Percentiles rank a stretch among this genome's conserved stretches.
These are phyloP conservation scores for Zanthoxylum bungeanum DNA, from an alignment of 345 rosid species.

Conservation along the genomic window DNA sequence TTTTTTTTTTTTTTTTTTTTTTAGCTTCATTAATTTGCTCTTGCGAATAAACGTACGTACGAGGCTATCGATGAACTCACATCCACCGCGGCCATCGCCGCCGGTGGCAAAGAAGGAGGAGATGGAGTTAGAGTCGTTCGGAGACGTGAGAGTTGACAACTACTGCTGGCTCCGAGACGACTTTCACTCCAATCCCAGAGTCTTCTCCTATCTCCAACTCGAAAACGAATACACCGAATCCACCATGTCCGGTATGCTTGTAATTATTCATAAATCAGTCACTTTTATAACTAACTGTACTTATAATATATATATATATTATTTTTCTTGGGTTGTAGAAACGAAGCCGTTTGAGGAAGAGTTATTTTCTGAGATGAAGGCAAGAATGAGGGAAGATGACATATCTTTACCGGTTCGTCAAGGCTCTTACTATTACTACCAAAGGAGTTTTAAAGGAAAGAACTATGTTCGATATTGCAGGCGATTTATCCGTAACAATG, in stretches of 20 bases:
- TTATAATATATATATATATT: too few species aligned
- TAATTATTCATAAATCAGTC: background rate
- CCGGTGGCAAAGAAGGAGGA: constrained; percentile 80
- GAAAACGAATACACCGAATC: constrained; percentile 64
- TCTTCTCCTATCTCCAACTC: constrained; percentile 56
- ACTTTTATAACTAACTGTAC: background rate
- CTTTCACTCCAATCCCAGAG: constrained; percentile 57
- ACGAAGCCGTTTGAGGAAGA: constrained; percentile 59
- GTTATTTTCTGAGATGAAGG: constrained; percentile 65
- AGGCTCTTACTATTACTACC: constrained; percentile 70
- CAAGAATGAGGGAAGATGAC: constrained; percentile 86
- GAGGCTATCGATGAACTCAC: background rate
- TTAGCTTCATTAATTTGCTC: background rate
- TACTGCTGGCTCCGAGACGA: constrained; percentile 97
- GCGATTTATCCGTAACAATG: constrained; percentile 35
- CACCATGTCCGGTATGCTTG: constrained; percentile 52
- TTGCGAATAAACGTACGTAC: background rate
- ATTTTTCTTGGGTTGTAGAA: too few species aligned
- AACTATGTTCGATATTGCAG: constrained; percentile 81
- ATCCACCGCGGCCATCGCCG: constrained; percentile 17
- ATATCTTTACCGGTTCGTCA: constrained; percentile 58
- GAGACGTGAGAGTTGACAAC: constrained; percentile 69
- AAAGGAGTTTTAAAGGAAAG: constrained; percentile 66
- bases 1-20: too few species aligned
- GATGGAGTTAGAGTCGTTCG: constrained; percentile 69